Base-by-base conservation (phyloP, 129 eudicot genomes). In the Apium graveolens region DNA sequence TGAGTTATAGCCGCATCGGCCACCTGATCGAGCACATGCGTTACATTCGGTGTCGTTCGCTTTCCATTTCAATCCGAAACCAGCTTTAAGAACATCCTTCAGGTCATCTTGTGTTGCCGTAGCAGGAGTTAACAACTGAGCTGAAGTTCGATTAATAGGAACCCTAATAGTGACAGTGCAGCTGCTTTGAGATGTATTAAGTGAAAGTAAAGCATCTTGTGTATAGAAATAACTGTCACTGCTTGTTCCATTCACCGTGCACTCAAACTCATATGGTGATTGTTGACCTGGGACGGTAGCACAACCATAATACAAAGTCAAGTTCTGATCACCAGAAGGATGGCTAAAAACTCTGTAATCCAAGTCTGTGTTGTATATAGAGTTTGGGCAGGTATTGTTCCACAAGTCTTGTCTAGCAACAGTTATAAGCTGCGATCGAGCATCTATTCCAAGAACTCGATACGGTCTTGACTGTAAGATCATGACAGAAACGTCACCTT, bases 291-390 rank as follows among this genome's bases (percentile, higher is more conserved):
- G 24, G 48, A 53, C 8, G 5, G 0, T 7, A 55, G 3, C 0
- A 43, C 97, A 91, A 17, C 74, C 80, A n/a, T 91, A 91, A 81
- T 72, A 79, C 31, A 91, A 41, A 37, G 93, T 85, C 18, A 91
- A 45, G 70, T 85, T 57, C 76, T 75, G 49, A 35, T 83, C 84
- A 4, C 29, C 31, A 1, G 76, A 41, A 18, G 80, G 39, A 0
- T 21, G 80, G 57, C 17, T 74, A 78, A 81, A 87, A 17, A 80
- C 80, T 0, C 73, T 63, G 11, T 73, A 31, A 75, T 91, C 78
- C 81, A 89, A 51, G 82, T 86, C 81, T 65, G 97, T 84, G 83
- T 83, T 81, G 68, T 48, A 16, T 12, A 76, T 79, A n/a, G 0
- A 0, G 29, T 0, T 46, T 17, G 88, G 88, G 60, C 97, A 91